Base-by-base conservation (phyloP, 1,284 basidiomycete species). In the Irpex sp. region DNA sequence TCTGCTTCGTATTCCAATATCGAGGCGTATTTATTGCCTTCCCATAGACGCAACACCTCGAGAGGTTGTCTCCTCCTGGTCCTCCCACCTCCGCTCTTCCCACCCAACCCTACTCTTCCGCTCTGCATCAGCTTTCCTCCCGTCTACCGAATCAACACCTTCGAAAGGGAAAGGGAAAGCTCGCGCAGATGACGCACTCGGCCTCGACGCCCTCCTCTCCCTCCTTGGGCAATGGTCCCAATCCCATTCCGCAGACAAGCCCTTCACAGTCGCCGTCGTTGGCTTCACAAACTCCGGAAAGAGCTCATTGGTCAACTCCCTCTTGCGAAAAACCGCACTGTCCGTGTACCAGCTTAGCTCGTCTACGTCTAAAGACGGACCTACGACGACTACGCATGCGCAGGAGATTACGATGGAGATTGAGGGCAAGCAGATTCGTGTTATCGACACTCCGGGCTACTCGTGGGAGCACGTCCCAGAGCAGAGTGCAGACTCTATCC, bases 371-470 rank as follows among this genome's bases (percentile, higher is more conserved):
- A 69, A 76, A 26, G 79, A 82, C 47, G 82, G 83, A 15, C 87
- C 89, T 1, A 89, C 86, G 3, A 96, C 93, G 0, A 92, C 89
- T 15, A 79, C 81, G 15, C 79, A 85, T 31, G 82, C 89, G 5
- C 88, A 89, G 70, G 85, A 91, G 68, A 81, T 88, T n/a, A 75
- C 78, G 0, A 62, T 85, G 2, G 79, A 84, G 65, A 67, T 79
- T 2, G 78, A 74, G 5, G 80, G 76, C 31, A 79, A 78, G 64
- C 74, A 76, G 58, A 78, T 94, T 65, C 81, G 82, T 36, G 70
- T 95, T 62, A 87, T 95, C 69, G 94, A 96, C 75, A 96, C 93
- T 0, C 94, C 94, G 31, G 94, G 94, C n/a, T 77, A 93, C 63
- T 80, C 85, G 57, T 90, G 87, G 81, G 77, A 76, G 66, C 77